phyloP scores from a whole-genome alignment of 768 basidiomycete genomes.

The Xerocomellus dryophilus region DNA sequence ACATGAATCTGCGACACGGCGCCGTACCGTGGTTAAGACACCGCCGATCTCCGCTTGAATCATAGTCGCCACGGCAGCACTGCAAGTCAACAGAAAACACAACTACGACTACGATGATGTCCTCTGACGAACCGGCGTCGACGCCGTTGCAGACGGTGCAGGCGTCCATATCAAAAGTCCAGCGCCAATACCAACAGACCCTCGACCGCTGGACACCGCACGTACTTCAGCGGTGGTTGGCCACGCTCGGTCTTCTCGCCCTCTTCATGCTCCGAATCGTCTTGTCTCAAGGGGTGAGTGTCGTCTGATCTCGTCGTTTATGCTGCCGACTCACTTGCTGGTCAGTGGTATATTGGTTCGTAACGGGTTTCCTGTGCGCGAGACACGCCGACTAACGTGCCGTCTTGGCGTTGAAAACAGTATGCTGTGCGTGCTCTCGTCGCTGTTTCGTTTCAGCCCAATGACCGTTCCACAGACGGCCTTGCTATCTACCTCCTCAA shows the following conservation, averaged over 20 bases:
- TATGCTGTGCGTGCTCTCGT: constrained; percentile 59
- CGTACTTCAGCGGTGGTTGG: constrained; percentile 84
- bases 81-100: background rate
- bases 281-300: constrained; percentile 80
- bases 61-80: background rate
- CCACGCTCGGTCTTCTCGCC: constrained; percentile 62
- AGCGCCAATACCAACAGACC: constrained; percentile 78
- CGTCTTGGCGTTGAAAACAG: constrained; percentile 29
- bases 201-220: constrained; percentile 94
- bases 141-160: constrained; percentile 31
- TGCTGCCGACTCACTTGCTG: background rate
- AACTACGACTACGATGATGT: constrained; percentile 30
- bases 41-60: constrained; percentile 16
- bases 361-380: constrained; percentile 16
- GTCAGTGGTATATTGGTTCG: constrained; percentile 90
- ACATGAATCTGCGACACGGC: too few species aligned
- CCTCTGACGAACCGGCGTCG: constrained; percentile 30
- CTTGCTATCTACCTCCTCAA: constrained; percentile 95
- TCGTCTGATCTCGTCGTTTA: background rate
- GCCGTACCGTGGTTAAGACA: background rate
- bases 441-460: background rate
- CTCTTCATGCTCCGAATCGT: constrained; percentile 86
- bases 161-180: constrained; percentile 39
- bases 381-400: background rate
- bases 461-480: constrained; percentile 52